Base-by-base conservation (phyloP, 129 eudicot species). In the Flaveria linearis region DNA sequence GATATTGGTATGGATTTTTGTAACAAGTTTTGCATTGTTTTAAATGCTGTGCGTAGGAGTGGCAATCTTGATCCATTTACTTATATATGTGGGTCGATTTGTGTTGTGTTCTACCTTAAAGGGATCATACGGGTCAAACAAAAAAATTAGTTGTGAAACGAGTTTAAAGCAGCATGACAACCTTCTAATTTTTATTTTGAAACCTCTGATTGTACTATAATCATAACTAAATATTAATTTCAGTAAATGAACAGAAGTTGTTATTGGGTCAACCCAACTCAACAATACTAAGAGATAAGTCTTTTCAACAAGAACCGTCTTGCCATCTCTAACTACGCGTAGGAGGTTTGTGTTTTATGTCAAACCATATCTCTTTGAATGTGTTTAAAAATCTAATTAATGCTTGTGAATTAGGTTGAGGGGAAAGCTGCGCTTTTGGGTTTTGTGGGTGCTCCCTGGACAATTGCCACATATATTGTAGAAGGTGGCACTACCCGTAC, bases 381-480 rank as follows among this genome's bases (percentile, higher is more conserved):
- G 22, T 57, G 52, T 42, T 47, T 51, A 10, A 33, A 30, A 25
- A 5, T 42, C 13, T 18, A 39, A 63, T n/a, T 25, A 46, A 9
- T 39, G 6, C 23, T 17, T 78, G 71, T 46, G 33, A 72, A 42
- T 58, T 79, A 93, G 98, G 97, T 93, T 64, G 98, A 87, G 11
- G 92, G 86, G 45, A 76, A 81, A 82, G 98, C 98, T 79, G 98
- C 98, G 18, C 85, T 93, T 82, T 85, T 93, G 85, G 98, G 98
- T 14, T 93, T 93, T 84, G 98, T 93, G 69, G 98, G 98, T 15
- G 98, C 98, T 23, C 98, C 98, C 1, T 93, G 98, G 98, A 93
- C 98, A 62, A 93, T 93, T 56, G 98, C 98, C 41, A 93, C 98
- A 68, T 93, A 93, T 53, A 93, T 93, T 36, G 91, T 93, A 51